Base-by-base conservation (phyloP, 768 basidiomycete species). In the Mycena olivaceomarginata region DNA sequence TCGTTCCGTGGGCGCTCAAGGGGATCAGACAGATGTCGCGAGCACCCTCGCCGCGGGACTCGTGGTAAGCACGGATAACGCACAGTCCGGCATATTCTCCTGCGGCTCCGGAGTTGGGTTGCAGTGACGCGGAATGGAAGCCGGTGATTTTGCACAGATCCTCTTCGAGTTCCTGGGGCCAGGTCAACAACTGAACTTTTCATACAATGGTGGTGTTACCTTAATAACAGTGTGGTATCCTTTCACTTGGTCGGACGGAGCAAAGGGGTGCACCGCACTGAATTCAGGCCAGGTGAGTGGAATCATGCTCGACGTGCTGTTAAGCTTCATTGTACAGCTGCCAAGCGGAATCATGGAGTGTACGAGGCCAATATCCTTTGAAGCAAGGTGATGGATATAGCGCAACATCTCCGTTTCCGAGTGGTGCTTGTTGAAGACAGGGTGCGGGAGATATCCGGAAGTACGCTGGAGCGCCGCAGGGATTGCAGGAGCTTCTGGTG, bases 351-450 rank as follows among this genome's bases (percentile, higher is more conserved):
- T 99, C 97, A 99, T 99, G 60, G 96, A 93, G 84, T 99, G 98
- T 11, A 96, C 95, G 43, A 99, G 93, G 40, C 96, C 94, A 73
- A 99, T 92, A 83, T 99, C 98, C 88, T 99, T 99, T 48, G 94
- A 94, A 76, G 97, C 96, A 65, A 99, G 92, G 80, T 97, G 95
- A 86, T 96, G 93, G 82, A 99, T 96, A 86, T 99, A 98, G 48
- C 98, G 97, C 45, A 99, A 89, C 95, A 99, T 97, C 87, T 99
- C 97, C 0, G 98, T 99, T 89, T 99, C 98, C 6, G 97, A 98
- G 84, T 99, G 98, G 82, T 99, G 95, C 71, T 94, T 93, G 89
- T 99, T 99, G 89, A 98, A 99, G 51, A 98, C 96, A 1, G 96
- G 91, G 84, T 99, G 96, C 0, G 92, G 91, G 13, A 99, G 90